A percentile compares a stretch with the other conserved stretches of the same genome.
Evolutionary conservation across 768 basidiomycete genomes (phyloP).

Genomic region (Plicaturopsis crispa): DNA sequence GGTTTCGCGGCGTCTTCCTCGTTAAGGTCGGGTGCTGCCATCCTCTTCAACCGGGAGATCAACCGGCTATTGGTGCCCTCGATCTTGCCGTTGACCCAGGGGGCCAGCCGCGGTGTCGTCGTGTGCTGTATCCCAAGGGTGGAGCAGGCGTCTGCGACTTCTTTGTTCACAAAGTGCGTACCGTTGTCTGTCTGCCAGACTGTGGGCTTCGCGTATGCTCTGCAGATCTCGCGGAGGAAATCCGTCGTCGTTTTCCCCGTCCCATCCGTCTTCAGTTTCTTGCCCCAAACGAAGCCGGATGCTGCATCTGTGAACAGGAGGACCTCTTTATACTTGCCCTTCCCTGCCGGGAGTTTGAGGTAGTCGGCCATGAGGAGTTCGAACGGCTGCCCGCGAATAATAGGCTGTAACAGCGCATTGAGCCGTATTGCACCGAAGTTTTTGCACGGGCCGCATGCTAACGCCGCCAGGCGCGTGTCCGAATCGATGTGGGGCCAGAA

Average conservation of each 20-base stretch:
- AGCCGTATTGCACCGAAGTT: conserved; percentile 13
- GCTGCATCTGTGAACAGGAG: conserved; percentile 12
- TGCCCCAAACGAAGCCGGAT: conserved; percentile 15
- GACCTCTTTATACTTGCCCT: conserved; percentile 7
- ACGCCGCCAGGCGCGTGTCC: conserved; percentile 10
- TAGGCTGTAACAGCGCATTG: conserved; percentile 13
- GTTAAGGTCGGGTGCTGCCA: conserved; percentile 14
- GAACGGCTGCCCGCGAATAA: conserved; percentile 11
- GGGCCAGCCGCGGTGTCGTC: conserved; percentile 13
- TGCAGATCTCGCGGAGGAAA: conserved; percentile 9
- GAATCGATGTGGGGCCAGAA: conserved; percentile 15
- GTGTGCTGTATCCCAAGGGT: conserved; percentile 7
- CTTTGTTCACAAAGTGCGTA: conserved; percentile 14
- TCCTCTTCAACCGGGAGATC: conserved; percentile 9
- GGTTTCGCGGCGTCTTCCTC: conserved; percentile 9
- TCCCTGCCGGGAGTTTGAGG: conserved; percentile 10
- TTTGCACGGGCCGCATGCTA: conserved; percentile 12
- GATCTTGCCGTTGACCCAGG: conserved; percentile 21
- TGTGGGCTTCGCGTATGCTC: conserved; percentile 5
- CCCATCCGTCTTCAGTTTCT: conserved; percentile 9
- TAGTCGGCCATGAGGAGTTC: conserved; percentile 16
- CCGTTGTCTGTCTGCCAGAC: conserved; percentile 18
- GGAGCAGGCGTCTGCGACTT: conserved; percentile 11
- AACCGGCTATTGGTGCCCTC: conserved; percentile 17
- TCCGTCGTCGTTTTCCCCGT: conserved; percentile 7